A percentile compares a stretch with the other conserved stretches of the same genome.
phyloP scores from a whole-genome alignment of 768 basidiomycete species.

The Agaricus bisporus region DNA sequence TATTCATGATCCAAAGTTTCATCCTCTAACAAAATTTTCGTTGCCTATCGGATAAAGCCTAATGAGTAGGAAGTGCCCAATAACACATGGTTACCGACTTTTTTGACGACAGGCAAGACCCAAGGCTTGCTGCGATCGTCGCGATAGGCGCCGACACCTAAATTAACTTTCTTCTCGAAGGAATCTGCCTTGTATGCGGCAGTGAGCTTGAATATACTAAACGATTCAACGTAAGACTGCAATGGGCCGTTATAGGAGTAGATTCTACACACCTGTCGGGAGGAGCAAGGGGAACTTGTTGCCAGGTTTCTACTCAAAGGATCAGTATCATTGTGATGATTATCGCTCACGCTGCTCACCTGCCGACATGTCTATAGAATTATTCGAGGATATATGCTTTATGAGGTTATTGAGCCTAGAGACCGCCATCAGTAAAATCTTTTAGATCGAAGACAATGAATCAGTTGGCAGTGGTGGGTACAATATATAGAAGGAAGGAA shows the following conservation, averaged over 20 bases:
- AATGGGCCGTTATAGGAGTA: background rate
- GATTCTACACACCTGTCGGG: conserved; percentile 58
- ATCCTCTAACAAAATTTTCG: conserved; percentile 60
- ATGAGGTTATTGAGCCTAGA: conserved; percentile 54
- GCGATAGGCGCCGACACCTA: conserved; percentile 91
- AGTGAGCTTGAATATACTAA: conserved; percentile 86
- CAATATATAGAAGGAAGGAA: background rate
- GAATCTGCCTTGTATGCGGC: conserved; percentile 83
- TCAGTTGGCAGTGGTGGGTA: background rate
- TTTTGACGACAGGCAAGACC: conserved; percentile 88
- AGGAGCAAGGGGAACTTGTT: conserved; percentile 73
- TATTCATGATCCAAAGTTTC: conserved; percentile 85
- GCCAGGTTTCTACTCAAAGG: conserved; percentile 56
- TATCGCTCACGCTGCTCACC: conserved; percentile 33
- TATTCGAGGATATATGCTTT: conserved; percentile 37
- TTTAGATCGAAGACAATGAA: conserved; percentile 4
- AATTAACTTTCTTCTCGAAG: conserved; percentile 75
- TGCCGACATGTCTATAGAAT: conserved; percentile 40
- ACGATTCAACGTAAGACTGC: conserved; percentile 1
- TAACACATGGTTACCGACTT: conserved; percentile 36
- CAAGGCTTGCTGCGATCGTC: conserved; percentile 86
- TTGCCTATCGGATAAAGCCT: conserved; percentile 47
- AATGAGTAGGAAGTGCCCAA: background rate
- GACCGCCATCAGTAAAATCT: conserved; percentile 35
- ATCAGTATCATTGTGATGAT: conserved; percentile 13